Evolutionary conservation across 73 alveolate genomes (phyloP), one percentile per base, ranked within the genome.

Genomic region (Symbiodinium pilosum): DNA sequence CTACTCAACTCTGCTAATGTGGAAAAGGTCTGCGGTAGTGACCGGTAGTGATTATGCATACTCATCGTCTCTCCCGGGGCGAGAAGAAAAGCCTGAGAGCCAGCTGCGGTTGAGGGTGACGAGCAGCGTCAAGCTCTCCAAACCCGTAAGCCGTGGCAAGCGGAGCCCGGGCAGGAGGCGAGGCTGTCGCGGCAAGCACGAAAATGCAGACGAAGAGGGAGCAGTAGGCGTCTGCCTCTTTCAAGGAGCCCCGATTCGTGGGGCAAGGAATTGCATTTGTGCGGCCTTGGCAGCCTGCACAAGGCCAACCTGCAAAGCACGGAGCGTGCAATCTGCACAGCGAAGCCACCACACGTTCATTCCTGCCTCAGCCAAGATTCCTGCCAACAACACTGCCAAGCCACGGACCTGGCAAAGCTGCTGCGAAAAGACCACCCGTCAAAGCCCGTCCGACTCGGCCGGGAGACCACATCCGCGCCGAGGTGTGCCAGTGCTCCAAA

Each of bases 191-290:
- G 52, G 73, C 43, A 21, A 88, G 43, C 36, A 88, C 95, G 52
- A 88, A 88, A 86, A 88, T 88, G 21, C 95, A 88, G 11, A 88
- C 95, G 68, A 88, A 88, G 44, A 88, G 95, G 4, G 95, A 88
- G 86, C 95, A 88, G 77, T 88, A 88, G 44, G 95, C 95, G 44
- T 88, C 95, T 21, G 95, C 95, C 95, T 88, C 36, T 8, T 47
- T 16, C 64, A 5, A 54, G 71, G 18, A 18, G 75, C 75, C 36
- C 39, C 77, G 77, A 20, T 56, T 7, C 38, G 77, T 28, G 77
- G 21, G 11, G 11, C 11, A 14, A 47, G 38, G 39, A 20, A 9
- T 21, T 36, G 32, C 73, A 26, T 38, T 4, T 64, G 38, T 28
- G 38, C 81, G 30, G 81, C 38, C 81, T 9, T 20, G 38, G 81